A percentile compares a stretch with the other conserved stretches of the same genome.
phyloP scores from a whole-genome alignment of 2,329 filamentous ascomycete species.

The Cryphonectria naterciae region DNA sequence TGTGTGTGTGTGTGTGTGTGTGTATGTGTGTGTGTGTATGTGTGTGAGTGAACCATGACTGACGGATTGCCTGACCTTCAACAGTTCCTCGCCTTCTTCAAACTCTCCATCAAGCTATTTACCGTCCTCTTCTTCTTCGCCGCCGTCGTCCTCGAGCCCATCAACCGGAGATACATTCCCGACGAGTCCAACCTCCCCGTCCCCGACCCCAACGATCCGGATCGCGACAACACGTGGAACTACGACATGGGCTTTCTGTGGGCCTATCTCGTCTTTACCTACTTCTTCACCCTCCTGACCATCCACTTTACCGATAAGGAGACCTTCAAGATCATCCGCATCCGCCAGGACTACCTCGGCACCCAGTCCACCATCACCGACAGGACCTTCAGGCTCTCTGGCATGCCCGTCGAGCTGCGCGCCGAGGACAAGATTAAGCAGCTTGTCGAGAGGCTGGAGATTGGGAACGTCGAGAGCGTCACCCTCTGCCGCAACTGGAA shows the following conservation, averaged over 20 bases:
- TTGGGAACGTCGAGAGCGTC: conserved; percentile 88
- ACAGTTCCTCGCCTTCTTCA: conserved; percentile 90
- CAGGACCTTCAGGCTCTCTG: conserved; percentile 87
- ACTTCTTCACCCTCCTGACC: conserved; percentile 83
- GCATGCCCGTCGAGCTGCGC: conserved; percentile 78
- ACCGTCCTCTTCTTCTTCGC: conserved; percentile 81
- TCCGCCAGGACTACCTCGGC: conserved; percentile 88
- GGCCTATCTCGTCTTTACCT: conserved; percentile 94
- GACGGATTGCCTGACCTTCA: conserved; percentile 7
- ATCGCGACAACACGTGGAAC: conserved; percentile 35
- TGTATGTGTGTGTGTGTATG: too few species aligned
- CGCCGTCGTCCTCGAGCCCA: conserved; percentile 77
- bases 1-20: too few species aligned
- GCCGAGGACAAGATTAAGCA: conserved; percentile 83
- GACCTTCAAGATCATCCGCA: conserved; percentile 81
- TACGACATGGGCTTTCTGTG: conserved; percentile 68
- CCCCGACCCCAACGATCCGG: conserved; percentile 22
- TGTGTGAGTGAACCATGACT: not conserved
- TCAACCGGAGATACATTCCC: conserved; percentile 70
- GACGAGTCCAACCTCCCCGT: conserved; percentile 22
- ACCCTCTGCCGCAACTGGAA: conserved; percentile 87
- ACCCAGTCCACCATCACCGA: conserved; percentile 96
- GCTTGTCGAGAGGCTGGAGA: conserved; percentile 83
- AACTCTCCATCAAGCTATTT: conserved; percentile 88
- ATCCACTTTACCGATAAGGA: conserved; percentile 82